Conservation (phyloP, 1,284 basidiomycete genomes). For the Ceratorhiza oryzae-sativae region DNA sequence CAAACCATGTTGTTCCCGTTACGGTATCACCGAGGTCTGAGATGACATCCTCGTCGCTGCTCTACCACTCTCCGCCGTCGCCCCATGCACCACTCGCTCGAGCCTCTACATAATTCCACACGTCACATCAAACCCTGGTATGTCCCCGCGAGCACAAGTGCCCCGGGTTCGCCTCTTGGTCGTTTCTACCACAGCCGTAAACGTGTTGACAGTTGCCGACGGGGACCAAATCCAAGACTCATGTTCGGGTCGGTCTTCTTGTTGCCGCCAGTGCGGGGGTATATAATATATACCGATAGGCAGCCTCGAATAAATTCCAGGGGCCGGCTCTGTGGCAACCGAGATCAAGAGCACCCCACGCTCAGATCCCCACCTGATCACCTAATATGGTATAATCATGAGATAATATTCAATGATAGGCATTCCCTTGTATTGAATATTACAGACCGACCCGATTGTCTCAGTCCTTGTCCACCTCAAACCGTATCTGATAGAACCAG, state of each 20-base stretch:
- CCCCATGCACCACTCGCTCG: not conserved
- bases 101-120: not conserved
- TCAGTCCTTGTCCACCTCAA: not conserved
- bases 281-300: not conserved
- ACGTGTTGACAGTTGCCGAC: slow-evolving; percentile 9
- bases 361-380: not conserved
- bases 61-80: not conserved
- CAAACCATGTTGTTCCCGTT: not conserved
- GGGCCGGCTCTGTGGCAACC: not conserved
- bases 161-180: not conserved
- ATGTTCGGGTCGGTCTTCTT: slow-evolving; percentile 5
- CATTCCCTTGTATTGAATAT: not conserved
- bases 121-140: not conserved
- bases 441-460: not conserved
- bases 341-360: slow-evolving; percentile 1
- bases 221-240: not conserved
- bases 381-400: slow-evolving; percentile 15
- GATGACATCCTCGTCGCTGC: not conserved
- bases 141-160: not conserved
- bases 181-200: not conserved
- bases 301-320: slow-evolving; percentile 3
- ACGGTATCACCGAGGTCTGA: not conserved
- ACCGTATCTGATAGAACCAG: not conserved
- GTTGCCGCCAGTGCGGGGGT: not conserved
- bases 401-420: not conserved